A percentile compares a stretch with the other conserved stretches of the same genome.
phyloP scores from a whole-genome alignment of 2,329 filamentous ascomycete species.

The Hypoxylon sp. region DNA sequence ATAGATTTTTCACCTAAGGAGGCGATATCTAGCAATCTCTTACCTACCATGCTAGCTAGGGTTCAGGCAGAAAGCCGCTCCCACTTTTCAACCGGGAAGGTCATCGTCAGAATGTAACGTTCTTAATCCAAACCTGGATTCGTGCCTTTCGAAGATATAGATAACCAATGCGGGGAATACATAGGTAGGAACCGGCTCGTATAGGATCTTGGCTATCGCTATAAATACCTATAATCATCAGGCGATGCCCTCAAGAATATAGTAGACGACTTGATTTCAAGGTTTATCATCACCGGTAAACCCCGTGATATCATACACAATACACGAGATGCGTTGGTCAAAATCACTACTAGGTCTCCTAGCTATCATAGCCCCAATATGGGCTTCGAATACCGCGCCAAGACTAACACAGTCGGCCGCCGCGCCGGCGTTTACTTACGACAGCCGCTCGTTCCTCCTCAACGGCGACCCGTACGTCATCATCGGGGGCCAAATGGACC shows the following conservation, averaged over 20 bases:
- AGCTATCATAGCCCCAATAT: neutral
- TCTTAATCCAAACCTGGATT: constrained; percentile 21
- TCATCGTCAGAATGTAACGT: constrained; percentile 28
- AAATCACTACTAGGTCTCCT: constrained; percentile 4
- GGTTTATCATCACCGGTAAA: too few species aligned
- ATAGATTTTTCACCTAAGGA: too few species aligned
- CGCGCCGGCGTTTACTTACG: constrained; percentile 49
- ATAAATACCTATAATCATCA: neutral
- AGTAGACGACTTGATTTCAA: too few species aligned
- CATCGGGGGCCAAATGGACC: constrained; percentile 60
- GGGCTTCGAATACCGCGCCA: constrained; percentile 8
- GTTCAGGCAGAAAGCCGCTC: too few species aligned
- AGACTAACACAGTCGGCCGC: constrained; percentile 20
- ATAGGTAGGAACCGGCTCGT: constrained; percentile 5
- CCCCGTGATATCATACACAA: too few species aligned
- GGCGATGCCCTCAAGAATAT: too few species aligned
- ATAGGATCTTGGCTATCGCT: neutral
- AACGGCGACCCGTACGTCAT: constrained; percentile 53
- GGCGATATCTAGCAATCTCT: too few species aligned
- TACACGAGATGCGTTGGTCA: constrained; percentile 16
- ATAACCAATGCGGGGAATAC: constrained; percentile 29
- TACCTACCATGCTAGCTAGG: too few species aligned
- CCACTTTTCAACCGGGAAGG: constrained; percentile 7
- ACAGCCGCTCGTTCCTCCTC: constrained; percentile 51
- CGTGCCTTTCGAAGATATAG: constrained; percentile 3